These are phyloP conservation scores for Colletotrichum tropicale DNA, from an alignment of 2,329 filamentous ascomycete genomes.

Conservation along the genomic window DNA sequence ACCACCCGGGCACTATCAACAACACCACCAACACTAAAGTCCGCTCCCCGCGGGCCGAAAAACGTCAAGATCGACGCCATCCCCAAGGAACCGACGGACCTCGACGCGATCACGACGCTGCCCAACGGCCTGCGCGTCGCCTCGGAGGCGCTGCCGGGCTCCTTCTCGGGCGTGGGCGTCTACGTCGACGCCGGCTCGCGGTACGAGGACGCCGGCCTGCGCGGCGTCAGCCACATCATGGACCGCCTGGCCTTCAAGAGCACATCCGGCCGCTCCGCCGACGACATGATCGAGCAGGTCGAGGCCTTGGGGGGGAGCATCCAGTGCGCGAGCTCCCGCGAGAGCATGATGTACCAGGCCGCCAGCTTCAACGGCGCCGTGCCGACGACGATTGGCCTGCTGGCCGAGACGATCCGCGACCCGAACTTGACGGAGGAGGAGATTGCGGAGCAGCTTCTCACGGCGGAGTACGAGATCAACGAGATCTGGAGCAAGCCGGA, in stretches of 20 bases:
- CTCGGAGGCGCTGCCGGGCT: slow-evolving; percentile 91
- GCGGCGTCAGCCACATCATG: slow-evolving; percentile 94
- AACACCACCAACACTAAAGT: neutral
- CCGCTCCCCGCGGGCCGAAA: neutral
- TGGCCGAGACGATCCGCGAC: slow-evolving; percentile 93
- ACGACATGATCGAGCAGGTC: slow-evolving; percentile 86
- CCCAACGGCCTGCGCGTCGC: slow-evolving; percentile 94
- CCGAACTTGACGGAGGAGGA: slow-evolving; percentile 86
- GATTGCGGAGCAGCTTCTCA: slow-evolving; percentile 84
- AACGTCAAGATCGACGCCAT: slow-evolving; percentile 15
- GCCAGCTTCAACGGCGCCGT: slow-evolving; percentile 97
- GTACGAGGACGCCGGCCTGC: slow-evolving; percentile 84
- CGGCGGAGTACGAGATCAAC: slow-evolving; percentile 91
- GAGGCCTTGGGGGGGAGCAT: slow-evolving; percentile 94
- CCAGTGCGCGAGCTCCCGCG: slow-evolving; percentile 92
- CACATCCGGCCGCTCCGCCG: slow-evolving; percentile 73
- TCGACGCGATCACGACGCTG: slow-evolving; percentile 86
- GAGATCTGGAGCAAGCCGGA: slow-evolving; percentile 98
- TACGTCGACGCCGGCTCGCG: slow-evolving; percentile 95
- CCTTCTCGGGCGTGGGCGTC: slow-evolving; percentile 93
- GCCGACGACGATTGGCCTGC: slow-evolving; percentile 77
- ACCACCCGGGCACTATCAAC: slow-evolving; percentile 7
- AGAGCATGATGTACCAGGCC: slow-evolving; percentile 98
- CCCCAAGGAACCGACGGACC: slow-evolving; percentile 73
- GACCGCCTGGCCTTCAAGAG: slow-evolving; percentile 95